Base-by-base conservation (phyloP, 495 filamentous ascomycete genomes). In the Mycothermus thermophilus region DNA sequence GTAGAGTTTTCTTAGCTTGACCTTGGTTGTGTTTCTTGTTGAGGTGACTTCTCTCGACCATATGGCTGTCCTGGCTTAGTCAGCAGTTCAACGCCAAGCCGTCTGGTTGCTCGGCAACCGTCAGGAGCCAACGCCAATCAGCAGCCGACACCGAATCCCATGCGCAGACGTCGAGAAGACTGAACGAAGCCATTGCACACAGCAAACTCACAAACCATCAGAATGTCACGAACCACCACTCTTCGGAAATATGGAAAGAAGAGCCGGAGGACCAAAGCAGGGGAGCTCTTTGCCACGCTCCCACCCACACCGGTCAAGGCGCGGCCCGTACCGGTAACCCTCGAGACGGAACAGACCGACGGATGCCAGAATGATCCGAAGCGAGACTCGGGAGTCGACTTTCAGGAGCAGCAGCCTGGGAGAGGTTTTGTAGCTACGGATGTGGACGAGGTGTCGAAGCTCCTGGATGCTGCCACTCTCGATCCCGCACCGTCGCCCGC, bases 161-260 rank as follows among this genome's bases (percentile, higher is more conserved):
- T 3, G 5, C 14, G 4, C 27, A 4, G n/a, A n/a, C n/a, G n/a
- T n/a, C n/a, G n/a, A n/a, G n/a, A n/a, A n/a, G n/a, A n/a, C n/a
- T n/a, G n/a, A n/a, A n/a, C n/a, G n/a, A n/a, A n/a, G n/a, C n/a
- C n/a, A n/a, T n/a, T n/a, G n/a, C n/a, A n/a, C n/a, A n/a, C n/a
- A n/a, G n/a, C n/a, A n/a, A n/a, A n/a, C n/a, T n/a, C n/a, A n/a
- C n/a, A n/a, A n/a, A n/a, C n/a, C n/a, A n/a, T n/a, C n/a, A 38
- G 32, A 34, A 60, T 63, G 58, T 36, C 58, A 16, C 52, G 48
- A 19, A 40, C 52, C 27, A 42, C 45, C 5, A 51, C 50, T 19
- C 32, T 53, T 10, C 55, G 63, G 6, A 62, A 57, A 49, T 66
- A 68, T 43, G 64, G 64, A 26, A 64, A 58, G 33, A 48, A 52